Conservation (phyloP, 306 rosid species). For the Vigna trinervia region DNA sequence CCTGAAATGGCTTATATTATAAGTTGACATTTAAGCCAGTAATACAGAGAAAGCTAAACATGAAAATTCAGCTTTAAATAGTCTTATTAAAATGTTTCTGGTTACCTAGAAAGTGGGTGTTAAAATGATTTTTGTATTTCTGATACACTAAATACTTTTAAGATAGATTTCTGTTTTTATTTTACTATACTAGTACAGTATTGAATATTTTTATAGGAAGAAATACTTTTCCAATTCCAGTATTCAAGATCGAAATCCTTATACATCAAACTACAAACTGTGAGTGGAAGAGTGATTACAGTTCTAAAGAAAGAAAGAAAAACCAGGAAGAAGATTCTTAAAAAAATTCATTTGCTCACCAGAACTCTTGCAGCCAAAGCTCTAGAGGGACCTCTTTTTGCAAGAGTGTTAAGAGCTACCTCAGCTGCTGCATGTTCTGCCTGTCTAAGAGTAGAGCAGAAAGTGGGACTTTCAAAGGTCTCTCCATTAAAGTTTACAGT, state of each 20-base stretch:
- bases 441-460: conserved; percentile 80
- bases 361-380: conserved; percentile 84
- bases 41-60: conserved; percentile 10
- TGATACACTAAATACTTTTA: not conserved
- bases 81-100: not conserved
- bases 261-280: conserved; percentile 7
- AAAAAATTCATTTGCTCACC: conserved; percentile 53
- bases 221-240: not conserved
- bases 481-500: conserved; percentile 85
- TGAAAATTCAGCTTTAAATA: conserved; percentile 4
- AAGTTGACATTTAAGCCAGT: conserved; percentile 17
- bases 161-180: not conserved
- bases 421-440: conserved; percentile 93
- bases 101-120: not conserved
- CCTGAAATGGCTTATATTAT: conserved; percentile 8
- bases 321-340: not conserved
- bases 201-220: too few species aligned
- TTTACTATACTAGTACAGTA: not conserved
- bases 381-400: conserved; percentile 77
- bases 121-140: not conserved
- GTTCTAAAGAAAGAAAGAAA: conserved; percentile 26
- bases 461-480: conserved; percentile 80
- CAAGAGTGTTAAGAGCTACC: conserved; percentile 75
- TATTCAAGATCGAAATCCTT: not conserved
- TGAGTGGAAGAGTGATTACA: not conserved